Evolutionary conservation across 1,284 basidiomycete species (phyloP).

Genomic region (Fistulina hepatica): DNA sequence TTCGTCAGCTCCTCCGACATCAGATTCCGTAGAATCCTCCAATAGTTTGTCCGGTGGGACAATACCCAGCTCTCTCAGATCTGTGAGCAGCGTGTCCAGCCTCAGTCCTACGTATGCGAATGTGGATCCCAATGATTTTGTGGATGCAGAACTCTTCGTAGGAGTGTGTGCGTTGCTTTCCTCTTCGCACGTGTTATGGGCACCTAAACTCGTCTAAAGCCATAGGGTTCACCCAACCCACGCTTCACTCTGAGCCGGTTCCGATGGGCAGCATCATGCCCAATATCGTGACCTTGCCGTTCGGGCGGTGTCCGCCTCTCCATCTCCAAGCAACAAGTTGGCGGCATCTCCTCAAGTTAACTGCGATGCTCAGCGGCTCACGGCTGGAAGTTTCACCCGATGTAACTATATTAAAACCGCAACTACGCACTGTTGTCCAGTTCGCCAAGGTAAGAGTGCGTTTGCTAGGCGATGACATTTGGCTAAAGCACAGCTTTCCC

Average conservation of each 20-base stretch:
- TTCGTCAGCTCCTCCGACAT: no score
- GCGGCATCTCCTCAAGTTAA: conserved; percentile 58
- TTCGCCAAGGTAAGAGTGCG: conserved; percentile 48
- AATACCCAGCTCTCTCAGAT: neutral
- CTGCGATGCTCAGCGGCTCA: conserved; percentile 59
- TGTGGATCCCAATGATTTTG: conserved; percentile 41
- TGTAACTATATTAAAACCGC: conserved; percentile 42
- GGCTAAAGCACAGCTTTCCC: conserved; percentile 6
- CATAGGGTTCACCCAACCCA: conserved; percentile 51
- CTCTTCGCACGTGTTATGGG: conserved; percentile 1
- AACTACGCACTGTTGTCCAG: conserved; percentile 61
- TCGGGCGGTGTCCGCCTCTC: conserved; percentile 52
- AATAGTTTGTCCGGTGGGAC: neutral
- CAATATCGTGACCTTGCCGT: conserved; percentile 58
- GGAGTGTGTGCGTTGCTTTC: conserved; percentile 52
- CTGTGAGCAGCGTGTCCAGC: neutral
- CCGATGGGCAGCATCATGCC: conserved; percentile 49
- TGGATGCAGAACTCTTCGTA: conserved; percentile 47
- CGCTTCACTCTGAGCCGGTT: conserved; percentile 34
- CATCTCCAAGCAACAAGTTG: conserved; percentile 64
- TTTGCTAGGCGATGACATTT: conserved; percentile 1
- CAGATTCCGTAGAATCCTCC: no score
- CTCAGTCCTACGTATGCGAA: conserved; percentile 3
- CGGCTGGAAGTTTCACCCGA: conserved; percentile 60
- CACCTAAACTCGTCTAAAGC: conserved; percentile 26